Base-by-base conservation (phyloP, 2,329 filamentous ascomycete species). In the Ophiostoma ulmi region DNA sequence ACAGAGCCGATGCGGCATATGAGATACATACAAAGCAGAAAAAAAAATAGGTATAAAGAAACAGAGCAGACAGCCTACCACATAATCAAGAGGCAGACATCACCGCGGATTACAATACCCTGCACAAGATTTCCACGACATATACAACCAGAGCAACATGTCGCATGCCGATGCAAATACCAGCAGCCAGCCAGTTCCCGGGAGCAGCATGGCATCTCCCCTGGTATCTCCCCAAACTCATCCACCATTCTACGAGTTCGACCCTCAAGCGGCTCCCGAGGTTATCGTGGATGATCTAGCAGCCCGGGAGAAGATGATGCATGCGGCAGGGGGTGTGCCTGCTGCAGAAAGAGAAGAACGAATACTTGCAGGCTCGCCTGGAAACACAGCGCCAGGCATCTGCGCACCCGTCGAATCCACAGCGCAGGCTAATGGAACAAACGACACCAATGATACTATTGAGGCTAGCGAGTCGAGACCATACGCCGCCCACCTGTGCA, bases 191-290 rank as follows among this genome's bases (percentile, higher is more conserved):
- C 20, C 63, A 65, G 3, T 6, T 38, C 11, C 17, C 4, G n/a
- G 14, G 14, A 13, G 4, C n/a, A 35, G 5, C 38, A 35, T 10
- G 26, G 8, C 14, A 20, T 17, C 8, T 20, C 52, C 36, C 63
- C 10, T 13, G 26, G n/a, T 14, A 20, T 17, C 8, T 10, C 22
- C 36, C 38, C 14, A 3, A 22, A 36, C 17, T 5, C 8, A 4
- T 11, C 36, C 36, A 39, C 38, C 63, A 39, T 73, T 58, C 17
- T 69, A 67, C 22, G 71, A 73, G 61, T 66, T 70, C 22, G 72
- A 72, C 31, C 38, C 41, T 6, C 58, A 70, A 3, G 48, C 61
- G 1, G 69, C 70, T 1, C 71, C 71, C 3, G 69, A 72, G n/a
- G 69, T 70, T 5, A 44, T 68, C 13, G 3, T 31, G 22, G 41